Evolutionary conservation across 805 yeast genomes (phyloP).

Genomic region (Sugiyamaella valdiviana): DNA sequence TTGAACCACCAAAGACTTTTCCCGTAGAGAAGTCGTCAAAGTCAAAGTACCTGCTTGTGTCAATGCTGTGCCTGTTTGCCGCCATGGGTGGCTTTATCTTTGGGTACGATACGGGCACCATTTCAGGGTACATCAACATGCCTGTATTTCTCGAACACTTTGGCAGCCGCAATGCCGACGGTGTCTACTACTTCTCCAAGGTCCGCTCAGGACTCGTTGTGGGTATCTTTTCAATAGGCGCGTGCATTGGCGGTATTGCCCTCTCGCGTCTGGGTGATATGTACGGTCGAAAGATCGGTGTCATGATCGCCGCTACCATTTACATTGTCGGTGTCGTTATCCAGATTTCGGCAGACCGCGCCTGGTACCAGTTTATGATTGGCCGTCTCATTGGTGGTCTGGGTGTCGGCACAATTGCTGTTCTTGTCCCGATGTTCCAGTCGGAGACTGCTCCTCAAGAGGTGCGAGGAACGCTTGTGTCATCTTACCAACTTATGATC

Average conservation of each 20-base stretch:
- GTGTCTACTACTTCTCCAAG: constrained; percentile 39
- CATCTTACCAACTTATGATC: constrained; percentile 65
- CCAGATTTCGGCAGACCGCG: constrained; percentile 39
- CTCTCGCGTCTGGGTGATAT: constrained; percentile 47
- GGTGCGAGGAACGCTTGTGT: constrained; percentile 72
- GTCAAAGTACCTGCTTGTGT: constrained; percentile 13
- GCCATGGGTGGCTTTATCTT: constrained; percentile 63
- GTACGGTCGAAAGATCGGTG: constrained; percentile 43
- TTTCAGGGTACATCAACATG: constrained; percentile 61
- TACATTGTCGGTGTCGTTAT: constrained; percentile 50
- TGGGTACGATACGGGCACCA: constrained; percentile 66
- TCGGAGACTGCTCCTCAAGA: constrained; percentile 74
- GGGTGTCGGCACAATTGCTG: constrained; percentile 73
- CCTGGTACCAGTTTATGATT: constrained; percentile 45
- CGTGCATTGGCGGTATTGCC: constrained; percentile 58
- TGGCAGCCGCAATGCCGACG: constrained; percentile 37
- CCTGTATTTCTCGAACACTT: constrained; percentile 43
- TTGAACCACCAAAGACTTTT: too few species aligned
- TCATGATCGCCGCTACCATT: constrained; percentile 39
- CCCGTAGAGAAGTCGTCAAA: background rate
- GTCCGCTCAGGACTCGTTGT: constrained; percentile 58
- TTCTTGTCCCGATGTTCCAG: constrained; percentile 71
- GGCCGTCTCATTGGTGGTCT: constrained; percentile 71
- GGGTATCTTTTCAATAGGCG: constrained; percentile 70
- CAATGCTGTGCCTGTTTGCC: constrained; percentile 41